Evolutionary conservation across 768 basidiomycete species (phyloP).

Genomic region (Pleurotus salmoneostramineus): DNA sequence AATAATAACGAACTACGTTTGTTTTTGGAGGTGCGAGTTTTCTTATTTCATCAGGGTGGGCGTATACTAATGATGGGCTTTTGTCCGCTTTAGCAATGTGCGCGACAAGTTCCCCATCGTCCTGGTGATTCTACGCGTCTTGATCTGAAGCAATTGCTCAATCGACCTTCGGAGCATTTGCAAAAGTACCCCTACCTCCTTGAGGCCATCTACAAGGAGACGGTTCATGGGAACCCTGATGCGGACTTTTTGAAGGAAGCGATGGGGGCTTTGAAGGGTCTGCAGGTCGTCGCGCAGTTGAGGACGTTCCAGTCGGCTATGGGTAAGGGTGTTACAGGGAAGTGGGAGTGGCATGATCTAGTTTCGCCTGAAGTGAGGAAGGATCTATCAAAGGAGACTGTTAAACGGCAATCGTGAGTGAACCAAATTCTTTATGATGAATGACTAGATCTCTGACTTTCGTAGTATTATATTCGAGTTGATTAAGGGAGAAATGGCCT

Average conservation of each 20-base stretch:
- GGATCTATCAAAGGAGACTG: slow-evolving; percentile 65
- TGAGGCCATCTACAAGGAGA: slow-evolving; percentile 84
- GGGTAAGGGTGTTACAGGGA: slow-evolving; percentile 74
- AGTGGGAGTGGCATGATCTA: slow-evolving; percentile 90
- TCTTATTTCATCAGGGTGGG: not conserved
- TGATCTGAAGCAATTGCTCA: slow-evolving; percentile 77
- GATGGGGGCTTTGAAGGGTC: slow-evolving; percentile 75
- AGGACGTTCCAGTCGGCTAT: slow-evolving; percentile 89
- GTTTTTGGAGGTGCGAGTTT: slow-evolving; percentile 78
- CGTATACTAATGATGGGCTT: not conserved
- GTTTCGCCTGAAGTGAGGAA: slow-evolving; percentile 65
- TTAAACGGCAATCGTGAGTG: slow-evolving; percentile 81
- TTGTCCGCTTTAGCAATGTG: slow-evolving; percentile 33
- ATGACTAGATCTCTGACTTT: slow-evolving; percentile 12
- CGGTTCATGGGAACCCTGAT: slow-evolving; percentile 77
- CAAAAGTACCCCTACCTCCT: slow-evolving; percentile 83
- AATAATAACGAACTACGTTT: slow-evolving; percentile 75
- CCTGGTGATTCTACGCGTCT: slow-evolving; percentile 36
- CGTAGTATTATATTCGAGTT: slow-evolving; percentile 86
- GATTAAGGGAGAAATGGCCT: slow-evolving; percentile 94
- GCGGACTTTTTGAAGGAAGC: slow-evolving; percentile 81
- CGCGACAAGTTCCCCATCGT: slow-evolving; percentile 33
- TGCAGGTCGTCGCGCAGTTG: slow-evolving; percentile 79
- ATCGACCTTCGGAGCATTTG: slow-evolving; percentile 75
- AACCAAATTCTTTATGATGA: not conserved